Evolutionary conservation across 176 grass and related monocot species (phyloP).

Genomic region (Musa schizocarpa): DNA sequence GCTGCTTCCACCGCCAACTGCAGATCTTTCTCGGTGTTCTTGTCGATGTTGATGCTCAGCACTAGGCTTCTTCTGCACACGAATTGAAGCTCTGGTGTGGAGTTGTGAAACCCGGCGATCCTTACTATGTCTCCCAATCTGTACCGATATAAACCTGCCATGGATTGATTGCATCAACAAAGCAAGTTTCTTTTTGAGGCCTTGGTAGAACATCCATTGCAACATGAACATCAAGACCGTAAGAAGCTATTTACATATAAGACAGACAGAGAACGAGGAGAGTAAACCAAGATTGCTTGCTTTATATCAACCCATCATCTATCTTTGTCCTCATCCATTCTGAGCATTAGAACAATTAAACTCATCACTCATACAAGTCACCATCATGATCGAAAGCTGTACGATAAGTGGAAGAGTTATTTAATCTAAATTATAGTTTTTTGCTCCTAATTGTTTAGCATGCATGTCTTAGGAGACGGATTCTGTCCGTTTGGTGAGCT

Average conservation of each 20-base stretch:
- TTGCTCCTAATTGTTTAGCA: too few species aligned
- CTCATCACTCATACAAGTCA: not conserved
- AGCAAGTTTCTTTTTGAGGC: too few species aligned
- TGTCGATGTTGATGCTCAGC: slow-evolving; percentile 92
- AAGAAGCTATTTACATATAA: too few species aligned
- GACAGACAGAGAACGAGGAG: too few species aligned
- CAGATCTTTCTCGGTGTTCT: slow-evolving; percentile 97
- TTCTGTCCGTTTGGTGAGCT: too few species aligned
- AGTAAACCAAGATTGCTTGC: not conserved
- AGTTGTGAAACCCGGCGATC: slow-evolving; percentile 65
- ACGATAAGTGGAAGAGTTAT: not conserved
- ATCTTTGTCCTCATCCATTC: not conserved
- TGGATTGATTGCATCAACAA: not conserved
- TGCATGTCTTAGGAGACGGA: too few species aligned
- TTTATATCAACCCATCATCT: too few species aligned
- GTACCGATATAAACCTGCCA: slow-evolving; percentile 79
- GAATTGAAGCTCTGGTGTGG: slow-evolving; percentile 68
- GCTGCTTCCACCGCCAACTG: slow-evolving; percentile 78
- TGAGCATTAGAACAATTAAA: not conserved
- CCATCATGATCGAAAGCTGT: not conserved
- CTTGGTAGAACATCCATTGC: too few species aligned
- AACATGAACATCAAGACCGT: too few species aligned
- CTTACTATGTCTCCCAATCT: slow-evolving; percentile 72
- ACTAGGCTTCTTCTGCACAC: slow-evolving; percentile 89
- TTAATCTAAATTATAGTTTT: too few species aligned